Conservation (phyloP, 257 asterid species). For the Avicennia marina region DNA sequence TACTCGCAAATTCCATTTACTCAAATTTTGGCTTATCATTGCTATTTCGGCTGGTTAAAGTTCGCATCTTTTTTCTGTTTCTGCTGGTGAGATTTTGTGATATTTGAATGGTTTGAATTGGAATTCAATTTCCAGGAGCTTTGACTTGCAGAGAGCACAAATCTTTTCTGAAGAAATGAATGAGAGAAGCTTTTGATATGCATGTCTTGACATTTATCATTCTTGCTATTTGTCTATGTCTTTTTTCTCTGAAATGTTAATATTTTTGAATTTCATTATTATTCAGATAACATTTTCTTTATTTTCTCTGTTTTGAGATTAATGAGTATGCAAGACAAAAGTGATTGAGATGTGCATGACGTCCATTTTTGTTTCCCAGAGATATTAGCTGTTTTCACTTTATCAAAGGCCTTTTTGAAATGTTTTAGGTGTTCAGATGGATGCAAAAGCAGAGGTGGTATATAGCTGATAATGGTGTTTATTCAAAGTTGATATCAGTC, state of each 20-base stretch:
- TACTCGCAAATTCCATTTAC: too few relatives aligned
- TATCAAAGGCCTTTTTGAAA: conserved; percentile 1
- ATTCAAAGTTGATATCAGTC: conserved; percentile 85
- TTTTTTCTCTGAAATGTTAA: background rate
- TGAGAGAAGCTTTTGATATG: too few relatives aligned
- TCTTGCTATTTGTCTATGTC: background rate
- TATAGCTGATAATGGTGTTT: conserved; percentile 89
- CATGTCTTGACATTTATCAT: too few relatives aligned
- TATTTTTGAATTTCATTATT: background rate
- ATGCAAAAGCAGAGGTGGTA: conserved; percentile 98
- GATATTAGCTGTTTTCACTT: background rate
- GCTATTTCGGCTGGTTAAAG: background rate
- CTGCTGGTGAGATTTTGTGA: background rate
- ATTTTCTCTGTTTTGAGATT: background rate
- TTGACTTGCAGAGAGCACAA: too few relatives aligned
- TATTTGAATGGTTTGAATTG: background rate
- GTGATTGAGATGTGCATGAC: background rate
- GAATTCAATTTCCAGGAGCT: background rate
- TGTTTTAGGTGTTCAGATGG: conserved; percentile 87
- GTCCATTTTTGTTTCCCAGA: background rate
- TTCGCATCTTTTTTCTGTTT: background rate
- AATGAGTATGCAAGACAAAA: background rate
- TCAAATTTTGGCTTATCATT: background rate
- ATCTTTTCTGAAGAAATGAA: too few relatives aligned
- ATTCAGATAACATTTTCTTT: background rate